Evolutionary conservation across 1,139 yeast genomes (phyloP).

Genomic region (Kurtzmaniella quercitrusa): DNA sequence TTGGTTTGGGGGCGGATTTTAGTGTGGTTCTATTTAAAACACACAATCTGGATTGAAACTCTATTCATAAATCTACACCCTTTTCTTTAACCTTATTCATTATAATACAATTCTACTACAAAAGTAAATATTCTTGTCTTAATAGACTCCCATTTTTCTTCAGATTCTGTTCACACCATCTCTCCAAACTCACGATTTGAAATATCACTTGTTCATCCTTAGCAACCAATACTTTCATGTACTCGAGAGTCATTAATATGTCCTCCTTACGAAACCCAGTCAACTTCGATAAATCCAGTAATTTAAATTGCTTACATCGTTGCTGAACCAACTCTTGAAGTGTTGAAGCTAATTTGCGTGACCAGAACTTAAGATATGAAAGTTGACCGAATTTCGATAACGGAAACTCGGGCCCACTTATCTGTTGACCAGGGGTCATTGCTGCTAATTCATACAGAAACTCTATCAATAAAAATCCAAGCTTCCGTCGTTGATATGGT

Average conservation of each 20-base stretch:
- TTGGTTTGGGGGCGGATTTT: too few species aligned
- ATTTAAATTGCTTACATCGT: slow-evolving; percentile 25
- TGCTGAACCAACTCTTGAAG: slow-evolving; percentile 31
- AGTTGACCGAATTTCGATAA: slow-evolving; percentile 75
- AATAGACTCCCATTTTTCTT: slow-evolving; percentile 19
- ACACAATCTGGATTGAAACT: too few species aligned
- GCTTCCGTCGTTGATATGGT: slow-evolving; percentile 74
- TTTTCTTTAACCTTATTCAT: neutral
- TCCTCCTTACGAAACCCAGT: slow-evolving; percentile 77
- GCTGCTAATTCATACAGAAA: slow-evolving; percentile 74
- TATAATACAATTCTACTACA: slow-evolving; percentile 10
- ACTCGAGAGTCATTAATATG: slow-evolving; percentile 56
- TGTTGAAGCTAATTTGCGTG: slow-evolving; percentile 34
- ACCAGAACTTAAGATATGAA: slow-evolving; percentile 79
- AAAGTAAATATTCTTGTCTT: slow-evolving; percentile 23
- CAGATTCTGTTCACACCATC: slow-evolving; percentile 26
- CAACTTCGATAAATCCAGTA: slow-evolving; percentile 48
- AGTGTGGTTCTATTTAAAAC: too few species aligned
- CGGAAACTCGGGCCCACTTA: slow-evolving; percentile 91
- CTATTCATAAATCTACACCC: neutral
- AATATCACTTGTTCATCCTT: slow-evolving; percentile 5
- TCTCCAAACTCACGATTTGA: slow-evolving; percentile 17
- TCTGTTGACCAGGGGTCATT: slow-evolving; percentile 40
- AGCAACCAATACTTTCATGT: slow-evolving; percentile 48
- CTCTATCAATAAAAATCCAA: slow-evolving; percentile 78